Evolutionary conservation across 2,329 filamentous ascomycete genomes (phyloP), one percentile per base, ranked within the genome.

Genomic region (Tolypocladium album): DNA sequence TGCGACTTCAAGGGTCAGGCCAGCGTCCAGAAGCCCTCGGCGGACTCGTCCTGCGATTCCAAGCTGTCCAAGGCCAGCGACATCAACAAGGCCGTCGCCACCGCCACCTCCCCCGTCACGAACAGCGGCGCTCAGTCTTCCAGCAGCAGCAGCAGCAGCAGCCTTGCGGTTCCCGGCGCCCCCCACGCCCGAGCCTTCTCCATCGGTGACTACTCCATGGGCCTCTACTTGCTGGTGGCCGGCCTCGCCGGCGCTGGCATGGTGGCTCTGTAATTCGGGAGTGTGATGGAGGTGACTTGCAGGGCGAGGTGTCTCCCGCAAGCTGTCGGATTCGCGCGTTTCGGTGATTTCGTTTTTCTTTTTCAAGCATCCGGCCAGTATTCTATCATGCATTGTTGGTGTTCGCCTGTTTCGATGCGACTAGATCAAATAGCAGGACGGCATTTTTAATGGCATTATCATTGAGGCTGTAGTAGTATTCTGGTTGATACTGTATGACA

Each of bases 1-100:
- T 94, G 90, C 72, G 79, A 85, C 78, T 92, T 92, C 75, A 77
- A 81, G 61, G 88, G 89, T 67, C 76, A 84, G 67, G 89, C 87
- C 58, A 76, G 77, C 61, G 76, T 81, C 59, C 81, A 82, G 72
- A 71, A 78, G 61, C 71, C 78, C 56, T 68, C 75, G 55, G 76
- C 77, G 40, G 74, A 80, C 17, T 75, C 76, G 36, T 73, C 72
- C 60, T 93, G 90, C 81, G 71, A 75, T 58, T 67, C 74, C 56
- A 78, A 87, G 60, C 76, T 94, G 61, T 74, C 77, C 40, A 79
- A 84, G 64, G 89, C 88, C 61, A 88, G 86, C 67, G 76, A 82
- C 40, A 79, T 79, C 61, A 81, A 80, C 72, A 70, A 70, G 59
- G 66, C 74, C 53, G 77, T 75, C 58, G 75, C 77, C 53, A 80